Evolutionary conservation across 805 yeast species (phyloP).

Genomic region (Metschnikowia picachoensis): DNA sequence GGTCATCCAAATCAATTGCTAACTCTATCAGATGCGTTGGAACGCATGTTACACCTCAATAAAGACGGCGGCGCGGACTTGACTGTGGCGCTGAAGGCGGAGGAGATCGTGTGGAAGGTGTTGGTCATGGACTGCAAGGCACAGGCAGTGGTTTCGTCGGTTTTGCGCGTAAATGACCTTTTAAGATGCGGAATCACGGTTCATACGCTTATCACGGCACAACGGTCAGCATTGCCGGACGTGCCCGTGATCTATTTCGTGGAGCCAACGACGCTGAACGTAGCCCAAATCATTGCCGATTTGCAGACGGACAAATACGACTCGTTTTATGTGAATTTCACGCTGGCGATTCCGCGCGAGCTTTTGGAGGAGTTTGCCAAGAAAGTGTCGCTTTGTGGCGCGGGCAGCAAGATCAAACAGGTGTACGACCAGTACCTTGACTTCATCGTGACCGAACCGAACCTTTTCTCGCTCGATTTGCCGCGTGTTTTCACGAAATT

Average conservation of each 20-base stretch:
- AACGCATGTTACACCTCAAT: constrained; percentile 84
- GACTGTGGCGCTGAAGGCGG: constrained; percentile 52
- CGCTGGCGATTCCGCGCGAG: constrained; percentile 72
- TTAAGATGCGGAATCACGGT: constrained; percentile 88
- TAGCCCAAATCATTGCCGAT: constrained; percentile 67
- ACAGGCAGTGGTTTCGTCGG: constrained; percentile 83
- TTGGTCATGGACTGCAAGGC: constrained; percentile 77
- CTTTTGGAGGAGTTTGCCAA: constrained; percentile 86
- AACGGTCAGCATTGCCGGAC: constrained; percentile 82
- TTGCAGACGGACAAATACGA: constrained; percentile 72
- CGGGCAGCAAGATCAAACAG: constrained; percentile 71
- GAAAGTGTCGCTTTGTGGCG: constrained; percentile 68
- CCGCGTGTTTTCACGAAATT: constrained; percentile 62
- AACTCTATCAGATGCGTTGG: constrained; percentile 36
- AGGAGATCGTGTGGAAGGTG: constrained; percentile 86
- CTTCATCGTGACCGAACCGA: constrained; percentile 90
- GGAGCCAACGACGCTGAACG: constrained; percentile 78
- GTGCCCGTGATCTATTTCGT: constrained; percentile 94
- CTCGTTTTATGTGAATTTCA: constrained; percentile 78
- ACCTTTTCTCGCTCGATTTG: constrained; percentile 75
- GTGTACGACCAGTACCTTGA: constrained; percentile 93
- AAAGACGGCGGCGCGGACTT: constrained; percentile 52
- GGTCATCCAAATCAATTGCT: not conserved
- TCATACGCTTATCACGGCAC: constrained; percentile 69
- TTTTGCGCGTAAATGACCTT: constrained; percentile 87